phyloP scores from a whole-genome alignment of 202 grass and related monocot species.

The Panicum virgatum region DNA sequence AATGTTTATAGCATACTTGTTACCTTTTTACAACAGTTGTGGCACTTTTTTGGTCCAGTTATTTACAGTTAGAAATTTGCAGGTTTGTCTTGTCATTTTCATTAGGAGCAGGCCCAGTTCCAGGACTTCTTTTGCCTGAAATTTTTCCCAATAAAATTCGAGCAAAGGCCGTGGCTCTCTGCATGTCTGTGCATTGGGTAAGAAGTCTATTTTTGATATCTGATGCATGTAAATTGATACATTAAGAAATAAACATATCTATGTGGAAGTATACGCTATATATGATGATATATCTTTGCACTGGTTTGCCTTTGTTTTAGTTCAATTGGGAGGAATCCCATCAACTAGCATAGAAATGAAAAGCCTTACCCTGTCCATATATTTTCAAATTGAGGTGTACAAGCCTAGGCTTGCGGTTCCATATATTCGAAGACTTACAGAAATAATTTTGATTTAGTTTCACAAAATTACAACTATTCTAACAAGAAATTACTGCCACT shows the following conservation, averaged over 20 bases:
- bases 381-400: neutral
- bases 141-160: constrained; percentile 99
- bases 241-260: neutral
- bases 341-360: constrained; percentile 2
- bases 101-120: constrained; percentile 91
- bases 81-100: constrained; percentile 99
- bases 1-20: neutral
- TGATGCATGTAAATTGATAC: constrained; percentile 11
- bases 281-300: too few relatives aligned
- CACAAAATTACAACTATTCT: neutral
- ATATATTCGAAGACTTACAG: neutral
- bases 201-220: constrained; percentile 33
- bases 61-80: constrained; percentile 36
- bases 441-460: neutral
- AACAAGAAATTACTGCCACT: neutral
- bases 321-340: constrained; percentile 5
- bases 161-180: constrained; percentile 91
- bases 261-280: neutral
- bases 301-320: neutral
- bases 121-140: constrained; percentile 96
- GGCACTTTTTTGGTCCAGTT: constrained; percentile 16
- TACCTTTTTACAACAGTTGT: constrained; percentile 18
- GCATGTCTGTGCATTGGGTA: constrained; percentile 99
- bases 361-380: neutral
- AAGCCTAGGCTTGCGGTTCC: neutral